Percentiles rank a stretch among this genome's conserved stretches.
phyloP scores from a whole-genome alignment of 805 yeast genomes.

The Komagataella populi region DNA sequence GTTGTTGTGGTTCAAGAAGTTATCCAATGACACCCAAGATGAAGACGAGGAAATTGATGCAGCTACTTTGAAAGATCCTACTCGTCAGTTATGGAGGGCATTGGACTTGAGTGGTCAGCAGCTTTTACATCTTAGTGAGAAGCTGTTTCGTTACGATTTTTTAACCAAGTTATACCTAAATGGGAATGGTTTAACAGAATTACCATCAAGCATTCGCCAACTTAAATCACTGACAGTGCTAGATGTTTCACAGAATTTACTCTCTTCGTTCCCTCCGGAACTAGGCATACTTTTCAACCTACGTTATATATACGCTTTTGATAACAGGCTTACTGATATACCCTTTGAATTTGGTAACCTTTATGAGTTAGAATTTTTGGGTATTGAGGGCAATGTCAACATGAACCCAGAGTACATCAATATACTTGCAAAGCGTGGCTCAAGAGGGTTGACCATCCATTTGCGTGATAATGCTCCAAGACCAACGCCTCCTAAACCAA shows the following conservation, averaged over 20 bases:
- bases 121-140: conserved; percentile 52
- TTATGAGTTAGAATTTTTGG: conserved; percentile 74
- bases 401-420: conserved; percentile 51
- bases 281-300: conserved; percentile 73
- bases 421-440: conserved; percentile 68
- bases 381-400: conserved; percentile 81
- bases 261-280: conserved; percentile 67
- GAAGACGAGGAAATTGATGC: conserved; percentile 54
- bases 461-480: conserved; percentile 75
- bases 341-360: conserved; percentile 83
- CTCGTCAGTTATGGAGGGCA: conserved; percentile 88
- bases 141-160: conserved; percentile 69
- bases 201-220: conserved; percentile 59
- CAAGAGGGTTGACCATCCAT: conserved; percentile 67
- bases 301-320: conserved; percentile 75
- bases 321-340: conserved; percentile 60
- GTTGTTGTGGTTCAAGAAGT: conserved; percentile 22
- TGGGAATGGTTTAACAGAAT: conserved; percentile 59
- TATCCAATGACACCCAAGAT: conserved; percentile 16
- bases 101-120: conserved; percentile 89
- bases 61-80: conserved; percentile 48
- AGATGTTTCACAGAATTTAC: conserved; percentile 70
- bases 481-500: conserved; percentile 48
- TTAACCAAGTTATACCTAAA: conserved; percentile 77
- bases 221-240: conserved; percentile 66